phyloP scores from a whole-genome alignment of 768 basidiomycete species.

The Lactarius quietus region DNA sequence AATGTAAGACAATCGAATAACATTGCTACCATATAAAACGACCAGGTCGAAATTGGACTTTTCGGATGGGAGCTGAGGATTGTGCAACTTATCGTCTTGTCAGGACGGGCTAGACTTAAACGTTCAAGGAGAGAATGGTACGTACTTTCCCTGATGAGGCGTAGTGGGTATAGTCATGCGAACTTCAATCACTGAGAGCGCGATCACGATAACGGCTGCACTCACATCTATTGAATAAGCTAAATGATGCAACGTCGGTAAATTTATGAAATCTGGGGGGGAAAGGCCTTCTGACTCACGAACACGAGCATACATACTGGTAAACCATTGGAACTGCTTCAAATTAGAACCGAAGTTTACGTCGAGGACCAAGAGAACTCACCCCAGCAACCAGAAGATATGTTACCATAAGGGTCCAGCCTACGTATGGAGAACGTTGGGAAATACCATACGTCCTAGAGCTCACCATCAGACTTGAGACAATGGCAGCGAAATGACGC shows the following conservation, averaged over 20 bases:
- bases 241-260: constrained; percentile 19
- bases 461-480: background rate
- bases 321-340: constrained; percentile 51
- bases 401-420: constrained; percentile 36
- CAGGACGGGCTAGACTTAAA: background rate
- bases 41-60: constrained; percentile 43
- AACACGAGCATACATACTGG: constrained; percentile 47
- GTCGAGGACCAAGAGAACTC: constrained; percentile 31
- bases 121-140: background rate
- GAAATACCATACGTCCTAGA: constrained; percentile 57
- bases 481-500: background rate
- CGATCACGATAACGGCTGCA: background rate
- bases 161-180: background rate
- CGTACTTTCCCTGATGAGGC: constrained; percentile 37
- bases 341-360: background rate
- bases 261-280: background rate
- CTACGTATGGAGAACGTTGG: constrained; percentile 41
- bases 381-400: constrained; percentile 45
- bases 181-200: background rate
- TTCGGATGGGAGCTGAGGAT: constrained; percentile 31
- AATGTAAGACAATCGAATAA: constrained; percentile 53
- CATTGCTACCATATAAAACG: constrained; percentile 57
- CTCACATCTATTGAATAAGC: constrained; percentile 8
- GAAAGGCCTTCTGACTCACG: constrained; percentile 37
- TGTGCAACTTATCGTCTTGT: constrained; percentile 44